phyloP scores from a whole-genome alignment of 805 yeast species.

The Nakazawaea anatomiae region DNA sequence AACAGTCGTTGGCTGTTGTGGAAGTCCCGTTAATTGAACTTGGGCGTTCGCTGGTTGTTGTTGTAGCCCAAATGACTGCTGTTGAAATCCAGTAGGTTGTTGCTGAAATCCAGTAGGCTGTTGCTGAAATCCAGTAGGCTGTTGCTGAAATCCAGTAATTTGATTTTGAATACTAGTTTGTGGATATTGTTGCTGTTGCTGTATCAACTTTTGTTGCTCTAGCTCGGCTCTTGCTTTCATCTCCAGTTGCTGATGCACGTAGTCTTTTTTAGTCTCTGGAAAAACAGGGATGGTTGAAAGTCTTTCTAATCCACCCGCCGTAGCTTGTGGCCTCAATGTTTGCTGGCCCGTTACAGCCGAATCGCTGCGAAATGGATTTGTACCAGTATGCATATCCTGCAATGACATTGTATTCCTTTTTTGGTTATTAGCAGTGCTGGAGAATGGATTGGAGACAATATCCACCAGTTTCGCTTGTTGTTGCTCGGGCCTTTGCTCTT shows the following conservation, averaged over 20 bases:
- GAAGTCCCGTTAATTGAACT: slow-evolving; percentile 1
- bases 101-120: slow-evolving; percentile 1
- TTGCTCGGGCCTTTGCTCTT: slow-evolving; percentile 12
- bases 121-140: slow-evolving; percentile 1
- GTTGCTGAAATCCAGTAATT: not conserved
- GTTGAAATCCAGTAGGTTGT: not conserved
- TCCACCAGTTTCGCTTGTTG: slow-evolving; percentile 14
- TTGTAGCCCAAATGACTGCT: not conserved
- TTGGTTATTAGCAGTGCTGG: not conserved
- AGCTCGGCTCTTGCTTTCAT: slow-evolving; percentile 11
- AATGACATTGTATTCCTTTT: slow-evolving; percentile 4
- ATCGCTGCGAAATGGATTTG: slow-evolving; percentile 48
- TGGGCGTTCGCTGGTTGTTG: not conserved
- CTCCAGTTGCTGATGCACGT: slow-evolving; percentile 17
- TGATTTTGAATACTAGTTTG: slow-evolving; percentile 6
- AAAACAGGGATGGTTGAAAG: slow-evolving; percentile 54
- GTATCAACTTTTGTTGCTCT: slow-evolving; percentile 19
- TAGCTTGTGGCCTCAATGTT: slow-evolving; percentile 37
- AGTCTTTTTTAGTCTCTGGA: slow-evolving; percentile 36
- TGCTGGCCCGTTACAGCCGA: slow-evolving; percentile 20
- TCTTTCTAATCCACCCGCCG: slow-evolving; percentile 59
- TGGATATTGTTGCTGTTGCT: slow-evolving; percentile 19
- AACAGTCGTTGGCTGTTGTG: slow-evolving; percentile 5
- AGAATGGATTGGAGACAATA: slow-evolving; percentile 7
- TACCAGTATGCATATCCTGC: slow-evolving; percentile 30